Percentiles rank a stretch among this genome's conserved stretches.
Evolutionary conservation across 306 rosid species (phyloP).

Genomic region (Vigna radiata): DNA sequence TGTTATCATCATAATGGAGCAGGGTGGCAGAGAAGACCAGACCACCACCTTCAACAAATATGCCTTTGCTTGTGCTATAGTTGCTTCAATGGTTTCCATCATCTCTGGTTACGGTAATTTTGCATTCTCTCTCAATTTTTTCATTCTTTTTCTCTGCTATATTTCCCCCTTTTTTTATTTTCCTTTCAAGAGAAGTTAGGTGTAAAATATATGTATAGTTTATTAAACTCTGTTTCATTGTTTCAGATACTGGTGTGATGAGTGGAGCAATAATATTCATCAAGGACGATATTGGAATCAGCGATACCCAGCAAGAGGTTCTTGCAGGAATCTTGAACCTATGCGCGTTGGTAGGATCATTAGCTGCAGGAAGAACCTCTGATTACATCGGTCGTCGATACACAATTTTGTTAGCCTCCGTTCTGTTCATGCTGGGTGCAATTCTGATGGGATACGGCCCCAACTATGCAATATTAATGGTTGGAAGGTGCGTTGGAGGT

Average conservation of each 20-base stretch:
- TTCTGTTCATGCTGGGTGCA: constrained; percentile 71
- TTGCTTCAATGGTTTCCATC: constrained; percentile 78
- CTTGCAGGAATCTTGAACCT: constrained; percentile 82
- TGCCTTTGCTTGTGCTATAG: constrained; percentile 67
- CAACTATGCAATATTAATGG: constrained; percentile 60
- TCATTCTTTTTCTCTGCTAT: not conserved
- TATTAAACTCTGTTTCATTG: not conserved
- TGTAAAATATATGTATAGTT: not conserved
- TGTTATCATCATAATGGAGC: not conserved
- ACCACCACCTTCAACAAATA: constrained; percentile 51
- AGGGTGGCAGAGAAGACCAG: constrained; percentile 13
- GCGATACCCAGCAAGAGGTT: constrained; percentile 68
- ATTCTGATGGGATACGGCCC: constrained; percentile 86
- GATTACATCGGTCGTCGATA: constrained; percentile 88
- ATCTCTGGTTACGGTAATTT: constrained; percentile 66
- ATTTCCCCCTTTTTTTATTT: not conserved
- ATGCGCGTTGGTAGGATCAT: constrained; percentile 73
- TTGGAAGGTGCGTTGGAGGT: constrained; percentile 79
- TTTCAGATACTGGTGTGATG: constrained; percentile 89
- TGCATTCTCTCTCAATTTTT: not conserved
- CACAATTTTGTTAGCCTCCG: constrained; percentile 63
- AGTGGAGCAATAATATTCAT: constrained; percentile 93
- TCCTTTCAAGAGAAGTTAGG: not conserved
- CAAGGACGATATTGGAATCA: constrained; percentile 76
- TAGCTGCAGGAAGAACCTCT: constrained; percentile 72